Conservation (phyloP, 768 basidiomycete species). For the Pulveroboletus sp. region DNA sequence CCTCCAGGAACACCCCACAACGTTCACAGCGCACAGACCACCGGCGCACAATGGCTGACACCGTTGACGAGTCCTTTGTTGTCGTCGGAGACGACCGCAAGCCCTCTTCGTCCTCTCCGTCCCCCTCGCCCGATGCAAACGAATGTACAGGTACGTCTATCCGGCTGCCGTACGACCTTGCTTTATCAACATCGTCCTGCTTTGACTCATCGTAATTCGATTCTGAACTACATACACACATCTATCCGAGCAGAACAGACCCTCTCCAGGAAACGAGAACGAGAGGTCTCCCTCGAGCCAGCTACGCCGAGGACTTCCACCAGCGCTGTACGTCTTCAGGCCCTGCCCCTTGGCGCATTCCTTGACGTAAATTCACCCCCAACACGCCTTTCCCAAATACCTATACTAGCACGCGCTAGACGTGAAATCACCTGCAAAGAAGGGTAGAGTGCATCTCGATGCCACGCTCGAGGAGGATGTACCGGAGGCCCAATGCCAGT, state of each 20-base stretch:
- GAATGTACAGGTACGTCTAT: slow-evolving; percentile 40
- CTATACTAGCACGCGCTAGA: slow-evolving; percentile 32
- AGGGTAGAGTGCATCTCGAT: slow-evolving; percentile 62
- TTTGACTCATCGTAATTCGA: slow-evolving; percentile 23
- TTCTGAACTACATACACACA: slow-evolving; percentile 11
- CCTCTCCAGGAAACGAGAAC: slow-evolving; percentile 65
- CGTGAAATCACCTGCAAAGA: slow-evolving; percentile 66
- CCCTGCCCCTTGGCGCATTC: slow-evolving; percentile 13
- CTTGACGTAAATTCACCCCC: slow-evolving; percentile 26
- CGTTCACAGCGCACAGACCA: slow-evolving; percentile 30
- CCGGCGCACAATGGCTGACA: slow-evolving; percentile 25
- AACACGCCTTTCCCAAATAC: slow-evolving; percentile 18
- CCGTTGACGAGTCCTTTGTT: slow-evolving; percentile 15
- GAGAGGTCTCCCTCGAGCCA: slow-evolving; percentile 75
- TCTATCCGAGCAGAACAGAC: slow-evolving; percentile 34
- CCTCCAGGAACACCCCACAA: slow-evolving; percentile 20
- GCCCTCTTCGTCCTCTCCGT: slow-evolving; percentile 23
- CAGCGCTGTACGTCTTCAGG: slow-evolving; percentile 30
- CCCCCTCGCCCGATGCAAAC: slow-evolving; percentile 44
- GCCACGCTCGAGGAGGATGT: slow-evolving; percentile 58
- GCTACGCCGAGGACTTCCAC: slow-evolving; percentile 40
- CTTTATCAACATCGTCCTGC: slow-evolving; percentile 23
- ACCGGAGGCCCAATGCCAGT: slow-evolving; percentile 41
- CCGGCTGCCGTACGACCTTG: slow-evolving; percentile 18
- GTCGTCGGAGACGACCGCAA: slow-evolving; percentile 17